These are phyloP conservation scores for Beauveria sp. DNA, from an alignment of 2,329 filamentous ascomycete species.

Conservation along the genomic window DNA sequence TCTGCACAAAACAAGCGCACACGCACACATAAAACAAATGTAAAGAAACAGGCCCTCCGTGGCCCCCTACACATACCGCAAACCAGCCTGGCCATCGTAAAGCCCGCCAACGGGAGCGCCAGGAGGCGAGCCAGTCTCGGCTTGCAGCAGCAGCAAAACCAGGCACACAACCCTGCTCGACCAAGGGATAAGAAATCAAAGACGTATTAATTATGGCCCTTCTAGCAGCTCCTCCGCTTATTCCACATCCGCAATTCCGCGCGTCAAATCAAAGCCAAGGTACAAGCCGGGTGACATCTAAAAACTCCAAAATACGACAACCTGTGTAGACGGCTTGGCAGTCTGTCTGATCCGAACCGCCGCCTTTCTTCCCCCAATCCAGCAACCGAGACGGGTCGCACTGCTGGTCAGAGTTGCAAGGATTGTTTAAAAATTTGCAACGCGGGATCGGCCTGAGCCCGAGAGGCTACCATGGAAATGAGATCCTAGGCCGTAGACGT, in stretches of 20 bases:
- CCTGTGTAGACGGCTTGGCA: slow-evolving; percentile 23
- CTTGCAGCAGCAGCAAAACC: slow-evolving; percentile 3
- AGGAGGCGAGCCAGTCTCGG: neutral
- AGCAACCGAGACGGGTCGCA: slow-evolving; percentile 17
- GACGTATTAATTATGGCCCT: slow-evolving; percentile 12
- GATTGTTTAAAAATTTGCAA: slow-evolving; percentile 3
- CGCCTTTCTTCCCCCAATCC: slow-evolving; percentile 3
- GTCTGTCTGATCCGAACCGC: slow-evolving; percentile 5
- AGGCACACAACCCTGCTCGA: neutral
- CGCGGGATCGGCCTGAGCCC: slow-evolving; percentile 21
- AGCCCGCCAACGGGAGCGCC: neutral
- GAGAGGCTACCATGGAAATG: slow-evolving; percentile 12
- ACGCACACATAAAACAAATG: neutral
- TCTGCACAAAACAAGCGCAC: neutral
- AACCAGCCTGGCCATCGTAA: neutral
- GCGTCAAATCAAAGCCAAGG: slow-evolving; percentile 17
- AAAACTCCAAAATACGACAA: slow-evolving; percentile 34
- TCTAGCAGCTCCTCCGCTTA: slow-evolving; percentile 10
- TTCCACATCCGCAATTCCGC: slow-evolving; percentile 5
- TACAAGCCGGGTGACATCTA: slow-evolving; percentile 29
- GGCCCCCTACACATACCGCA: slow-evolving; percentile 1
- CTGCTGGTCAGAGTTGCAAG: slow-evolving; percentile 2
- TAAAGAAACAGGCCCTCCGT: slow-evolving; percentile 5
- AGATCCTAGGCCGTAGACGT: slow-evolving; percentile 19
- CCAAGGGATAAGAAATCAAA: slow-evolving; percentile 11